phyloP scores from a whole-genome alignment of 805 yeast species.

The Sugiyamaella floridensis region DNA sequence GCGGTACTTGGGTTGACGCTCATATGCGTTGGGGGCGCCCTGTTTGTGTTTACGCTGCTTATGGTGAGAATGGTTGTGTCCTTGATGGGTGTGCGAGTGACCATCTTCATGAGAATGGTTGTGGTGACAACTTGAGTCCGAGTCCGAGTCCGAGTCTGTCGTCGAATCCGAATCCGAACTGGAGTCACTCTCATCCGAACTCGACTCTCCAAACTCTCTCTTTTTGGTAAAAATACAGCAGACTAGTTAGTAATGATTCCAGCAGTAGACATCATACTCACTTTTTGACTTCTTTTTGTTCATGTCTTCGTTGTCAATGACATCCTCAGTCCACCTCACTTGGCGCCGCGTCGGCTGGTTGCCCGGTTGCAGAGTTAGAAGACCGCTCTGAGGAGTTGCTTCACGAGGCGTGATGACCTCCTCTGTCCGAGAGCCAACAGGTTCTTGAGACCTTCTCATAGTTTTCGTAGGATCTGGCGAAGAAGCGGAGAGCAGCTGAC shows the following conservation, averaged over 20 bases:
- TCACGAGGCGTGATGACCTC: neutral
- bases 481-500: neutral
- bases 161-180: slow-evolving; percentile 29
- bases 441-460: neutral
- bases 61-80: slow-evolving; percentile 16
- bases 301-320: slow-evolving; percentile 84
- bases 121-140: slow-evolving; percentile 7
- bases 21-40: slow-evolving; percentile 77
- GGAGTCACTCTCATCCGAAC: slow-evolving; percentile 25
- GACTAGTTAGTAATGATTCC: slow-evolving; percentile 26
- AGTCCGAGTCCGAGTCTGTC: slow-evolving; percentile 27
- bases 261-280: slow-evolving; percentile 1
- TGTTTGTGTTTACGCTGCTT: slow-evolving; percentile 25
- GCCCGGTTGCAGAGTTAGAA: neutral
- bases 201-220: slow-evolving; percentile 34
- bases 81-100: slow-evolving; percentile 20
- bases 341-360: slow-evolving; percentile 33
- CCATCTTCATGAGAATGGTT: slow-evolving; percentile 26
- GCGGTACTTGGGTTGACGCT: slow-evolving; percentile 57
- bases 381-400: neutral
- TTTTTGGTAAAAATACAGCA: slow-evolving; percentile 55
- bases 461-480: neutral
- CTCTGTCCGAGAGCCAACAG: neutral
- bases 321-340: slow-evolving; percentile 81
- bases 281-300: slow-evolving; percentile 80